Evolutionary conservation across 177 flowering plant species (phyloP).

Genomic region (Tripterygium wilfordii): DNA sequence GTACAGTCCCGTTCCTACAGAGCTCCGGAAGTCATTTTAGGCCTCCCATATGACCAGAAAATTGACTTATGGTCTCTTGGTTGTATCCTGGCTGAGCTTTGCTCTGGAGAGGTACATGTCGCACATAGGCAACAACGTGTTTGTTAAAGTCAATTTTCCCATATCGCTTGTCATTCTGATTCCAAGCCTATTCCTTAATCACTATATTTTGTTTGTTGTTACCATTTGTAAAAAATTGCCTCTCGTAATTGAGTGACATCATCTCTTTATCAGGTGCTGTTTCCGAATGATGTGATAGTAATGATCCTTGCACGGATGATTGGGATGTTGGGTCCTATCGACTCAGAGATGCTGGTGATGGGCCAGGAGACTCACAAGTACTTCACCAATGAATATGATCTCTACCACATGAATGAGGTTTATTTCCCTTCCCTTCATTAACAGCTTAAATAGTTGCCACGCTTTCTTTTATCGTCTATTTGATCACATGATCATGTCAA

Average conservation of each 20-base stretch:
- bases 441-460: no score
- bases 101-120: constrained; percentile 79
- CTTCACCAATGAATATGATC: constrained; percentile 74
- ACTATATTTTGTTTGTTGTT: no score
- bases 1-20: constrained; percentile 95
- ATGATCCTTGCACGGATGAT: constrained; percentile 77
- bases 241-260: neutral
- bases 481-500: no score
- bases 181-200: no score
- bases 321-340: constrained; percentile 80
- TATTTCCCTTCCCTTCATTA: constrained; percentile 1
- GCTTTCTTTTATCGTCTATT: no score
- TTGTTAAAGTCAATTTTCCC: no score
- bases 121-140: no score
- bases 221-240: neutral
- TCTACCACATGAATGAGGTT: constrained; percentile 83
- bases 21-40: constrained; percentile 96
- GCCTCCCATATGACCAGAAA: constrained; percentile 76
- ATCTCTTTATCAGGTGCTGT: constrained; percentile 62
- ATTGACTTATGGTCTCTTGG: constrained; percentile 97
- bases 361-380: constrained; percentile 86
- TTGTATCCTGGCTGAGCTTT: constrained; percentile 90
- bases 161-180: neutral
- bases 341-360: constrained; percentile 63
- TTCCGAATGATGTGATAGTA: constrained; percentile 75